Evolutionary conservation across 2,329 filamentous ascomycete species (phyloP).

Genomic region (Trichophyton benhamiae): DNA sequence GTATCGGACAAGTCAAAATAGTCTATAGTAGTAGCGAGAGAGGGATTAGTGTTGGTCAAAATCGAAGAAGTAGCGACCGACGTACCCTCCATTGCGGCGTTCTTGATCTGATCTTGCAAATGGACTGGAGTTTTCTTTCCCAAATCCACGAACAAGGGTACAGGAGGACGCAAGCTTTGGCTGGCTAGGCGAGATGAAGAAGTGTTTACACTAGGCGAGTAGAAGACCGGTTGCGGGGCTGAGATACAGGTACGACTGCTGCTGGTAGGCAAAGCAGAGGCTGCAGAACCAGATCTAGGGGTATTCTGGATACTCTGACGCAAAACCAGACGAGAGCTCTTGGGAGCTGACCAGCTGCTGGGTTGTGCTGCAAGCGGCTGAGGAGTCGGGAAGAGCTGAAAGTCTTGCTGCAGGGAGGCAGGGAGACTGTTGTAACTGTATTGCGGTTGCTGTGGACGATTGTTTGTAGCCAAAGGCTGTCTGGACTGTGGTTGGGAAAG

Average conservation of each 20-base stretch:
- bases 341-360: no score
- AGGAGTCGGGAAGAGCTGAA: conserved; percentile 32
- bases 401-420: conserved; percentile 24
- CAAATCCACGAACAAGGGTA: not conserved
- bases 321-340: no score
- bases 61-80: not conserved
- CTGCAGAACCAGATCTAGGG: not conserved
- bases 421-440: conserved; percentile 12
- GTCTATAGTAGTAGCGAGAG: not conserved
- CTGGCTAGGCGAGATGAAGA: not conserved
- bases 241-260: not conserved
- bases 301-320: no score
- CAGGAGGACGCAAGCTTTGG: not conserved
- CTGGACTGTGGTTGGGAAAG: conserved; percentile 33
- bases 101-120: not conserved
- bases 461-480: conserved; percentile 31
- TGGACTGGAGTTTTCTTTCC: not conserved
- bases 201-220: not conserved
- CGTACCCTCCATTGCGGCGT: not conserved
- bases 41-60: not conserved
- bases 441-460: conserved; percentile 14
- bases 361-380: conserved; percentile 5
- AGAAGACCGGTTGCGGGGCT: not conserved
- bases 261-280: not conserved
- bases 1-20: not conserved